A percentile compares a stretch with the other conserved stretches of the same genome.
These are phyloP conservation scores for Arthrinium phaeospermum DNA, from an alignment of 2,329 filamentous ascomycete genomes.

Conservation along the genomic window DNA sequence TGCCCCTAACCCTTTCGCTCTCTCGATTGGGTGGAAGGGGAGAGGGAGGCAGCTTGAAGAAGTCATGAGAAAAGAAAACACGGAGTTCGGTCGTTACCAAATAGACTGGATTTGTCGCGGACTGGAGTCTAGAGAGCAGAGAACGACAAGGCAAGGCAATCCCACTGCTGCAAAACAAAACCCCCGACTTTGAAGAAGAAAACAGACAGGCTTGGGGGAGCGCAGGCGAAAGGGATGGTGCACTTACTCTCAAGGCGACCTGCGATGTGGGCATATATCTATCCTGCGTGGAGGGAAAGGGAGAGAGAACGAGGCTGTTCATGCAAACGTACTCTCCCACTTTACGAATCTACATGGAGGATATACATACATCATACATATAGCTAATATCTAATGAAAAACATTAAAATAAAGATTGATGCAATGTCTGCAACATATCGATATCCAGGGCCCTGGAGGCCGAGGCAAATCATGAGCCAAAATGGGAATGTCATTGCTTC, in stretches of 20 bases:
- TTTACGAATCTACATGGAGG: neutral
- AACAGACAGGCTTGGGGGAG: neutral
- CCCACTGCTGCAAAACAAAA: neutral
- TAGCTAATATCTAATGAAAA: constrained; percentile 18
- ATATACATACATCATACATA: constrained; percentile 1
- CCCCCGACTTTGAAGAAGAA: neutral
- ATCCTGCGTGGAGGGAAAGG: neutral
- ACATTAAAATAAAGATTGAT: neutral
- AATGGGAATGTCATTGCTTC: neutral
- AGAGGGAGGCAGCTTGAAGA: neutral
- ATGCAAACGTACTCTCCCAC: neutral
- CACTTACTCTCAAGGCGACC: neutral
- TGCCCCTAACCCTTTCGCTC: neutral
- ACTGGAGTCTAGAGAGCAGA: neutral
- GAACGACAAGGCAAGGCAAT: neutral
- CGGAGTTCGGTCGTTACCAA: constrained; percentile 6
- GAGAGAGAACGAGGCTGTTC: neutral
- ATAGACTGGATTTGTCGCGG: neutral
- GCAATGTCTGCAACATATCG: neutral
- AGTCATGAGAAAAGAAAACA: neutral
- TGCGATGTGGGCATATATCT: neutral
- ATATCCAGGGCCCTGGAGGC: neutral
- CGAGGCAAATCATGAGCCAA: neutral
- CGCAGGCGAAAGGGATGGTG: neutral
- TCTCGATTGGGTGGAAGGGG: neutral